phyloP scores from a whole-genome alignment of 2,329 filamentous ascomycete species.

The Fusarium praegraminearum region DNA sequence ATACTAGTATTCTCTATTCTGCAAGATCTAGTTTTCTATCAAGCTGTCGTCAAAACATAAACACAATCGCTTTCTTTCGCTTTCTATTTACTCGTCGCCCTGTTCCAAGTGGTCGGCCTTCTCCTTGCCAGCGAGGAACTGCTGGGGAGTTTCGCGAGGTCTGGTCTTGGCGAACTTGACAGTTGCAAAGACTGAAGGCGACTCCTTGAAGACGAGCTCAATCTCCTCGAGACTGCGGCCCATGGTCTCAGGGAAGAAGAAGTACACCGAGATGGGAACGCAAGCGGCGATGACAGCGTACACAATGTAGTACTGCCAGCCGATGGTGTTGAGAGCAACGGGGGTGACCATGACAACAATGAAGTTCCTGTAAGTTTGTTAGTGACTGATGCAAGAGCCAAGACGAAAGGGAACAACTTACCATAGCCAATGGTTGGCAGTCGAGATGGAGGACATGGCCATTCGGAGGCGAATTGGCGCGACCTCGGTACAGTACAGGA shows the following conservation, averaged over 20 bases:
- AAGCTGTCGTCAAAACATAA: constrained; percentile 6
- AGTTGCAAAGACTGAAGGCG: constrained; percentile 28
- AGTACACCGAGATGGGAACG: constrained; percentile 57
- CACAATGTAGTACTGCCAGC: constrained; percentile 62
- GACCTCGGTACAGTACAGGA: constrained; percentile 67
- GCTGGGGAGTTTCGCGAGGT: constrained; percentile 29
- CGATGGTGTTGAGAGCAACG: constrained; percentile 69
- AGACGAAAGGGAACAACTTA: constrained; percentile 12
- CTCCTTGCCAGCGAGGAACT: constrained; percentile 25
- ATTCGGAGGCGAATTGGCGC: constrained; percentile 61
- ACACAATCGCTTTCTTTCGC: constrained; percentile 25
- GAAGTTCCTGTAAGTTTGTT: constrained; percentile 51
- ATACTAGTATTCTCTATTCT: constrained; percentile 22
- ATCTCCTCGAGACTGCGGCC: constrained; percentile 49
- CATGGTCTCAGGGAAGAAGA: constrained; percentile 54
- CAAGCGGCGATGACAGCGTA: constrained; percentile 59
- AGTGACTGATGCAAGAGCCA: constrained; percentile 31
- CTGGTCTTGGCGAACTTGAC: constrained; percentile 37
- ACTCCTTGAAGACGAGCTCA: constrained; percentile 46
- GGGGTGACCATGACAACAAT: constrained; percentile 72
- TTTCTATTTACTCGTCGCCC: constrained; percentile 1
- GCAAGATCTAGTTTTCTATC: constrained; percentile 12
- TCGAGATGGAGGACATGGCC: constrained; percentile 65
- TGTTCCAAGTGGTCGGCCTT: constrained; percentile 29
- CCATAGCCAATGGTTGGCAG: constrained; percentile 52